A percentile compares a stretch with the other conserved stretches of the same genome.
Evolutionary conservation across 176 grass and related monocot species (phyloP).

Genomic region (Oropetium thomaeum): DNA sequence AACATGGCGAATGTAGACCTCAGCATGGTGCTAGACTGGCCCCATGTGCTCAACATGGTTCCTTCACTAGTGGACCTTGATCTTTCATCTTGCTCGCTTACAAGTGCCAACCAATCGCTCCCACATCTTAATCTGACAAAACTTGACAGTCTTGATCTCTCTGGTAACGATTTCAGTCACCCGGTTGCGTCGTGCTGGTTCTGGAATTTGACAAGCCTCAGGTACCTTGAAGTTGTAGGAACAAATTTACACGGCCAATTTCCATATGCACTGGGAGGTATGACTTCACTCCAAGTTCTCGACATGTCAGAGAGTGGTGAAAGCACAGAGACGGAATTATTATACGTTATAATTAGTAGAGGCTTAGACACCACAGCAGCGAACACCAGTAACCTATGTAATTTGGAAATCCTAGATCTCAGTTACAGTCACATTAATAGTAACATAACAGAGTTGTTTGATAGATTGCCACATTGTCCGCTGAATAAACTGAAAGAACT

Average conservation of each 20-base stretch:
- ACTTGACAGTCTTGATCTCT: not conserved
- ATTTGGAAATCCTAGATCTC: constrained; percentile 14
- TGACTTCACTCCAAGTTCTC: not conserved
- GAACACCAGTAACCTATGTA: constrained; percentile 12
- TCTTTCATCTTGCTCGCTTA: not conserved
- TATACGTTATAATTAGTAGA: too few relatives aligned
- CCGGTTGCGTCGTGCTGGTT: constrained; percentile 6
- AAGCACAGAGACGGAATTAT: too few relatives aligned
- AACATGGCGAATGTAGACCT: not conserved
- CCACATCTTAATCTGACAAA: not conserved
- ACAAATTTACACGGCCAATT: not conserved
- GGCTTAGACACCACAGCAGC: not conserved
- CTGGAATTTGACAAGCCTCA: constrained; percentile 31
- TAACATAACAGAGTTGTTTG: constrained; percentile 2
- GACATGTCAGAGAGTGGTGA: not conserved
- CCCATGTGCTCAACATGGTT: not conserved
- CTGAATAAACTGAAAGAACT: not conserved
- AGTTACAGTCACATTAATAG: not conserved
- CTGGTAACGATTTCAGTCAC: not conserved
- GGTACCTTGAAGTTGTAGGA: not conserved
- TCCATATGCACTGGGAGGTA: not conserved
- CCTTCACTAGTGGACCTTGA: not conserved
- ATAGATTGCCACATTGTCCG: not conserved
- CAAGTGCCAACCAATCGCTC: not conserved
- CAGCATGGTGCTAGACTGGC: too few relatives aligned